Conservation (phyloP, 169 alveolate species). For the Theileria equi region DNA sequence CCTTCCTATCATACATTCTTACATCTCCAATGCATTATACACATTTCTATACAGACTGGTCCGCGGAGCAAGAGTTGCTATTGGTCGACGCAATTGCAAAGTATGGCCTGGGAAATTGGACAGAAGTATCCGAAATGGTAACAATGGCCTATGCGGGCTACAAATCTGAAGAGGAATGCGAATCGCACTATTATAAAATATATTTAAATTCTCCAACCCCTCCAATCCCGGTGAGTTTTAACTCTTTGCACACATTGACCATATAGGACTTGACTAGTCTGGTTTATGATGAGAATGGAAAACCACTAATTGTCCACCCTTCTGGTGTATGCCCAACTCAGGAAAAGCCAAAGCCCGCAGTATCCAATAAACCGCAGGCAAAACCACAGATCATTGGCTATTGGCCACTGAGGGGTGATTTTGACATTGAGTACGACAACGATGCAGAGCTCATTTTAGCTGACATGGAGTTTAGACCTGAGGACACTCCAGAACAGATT, state of each 20-base stretch:
- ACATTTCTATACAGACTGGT: slow-evolving; percentile 73
- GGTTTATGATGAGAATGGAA: slow-evolving; percentile 37
- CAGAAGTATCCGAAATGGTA: slow-evolving; percentile 72
- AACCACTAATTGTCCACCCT: slow-evolving; percentile 52
- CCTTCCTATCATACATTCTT: background rate
- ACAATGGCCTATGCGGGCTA: slow-evolving; percentile 65
- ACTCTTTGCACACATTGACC: no score
- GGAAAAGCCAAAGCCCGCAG: slow-evolving; percentile 41
- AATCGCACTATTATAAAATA: slow-evolving; percentile 73
- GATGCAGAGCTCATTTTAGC: slow-evolving; percentile 97
- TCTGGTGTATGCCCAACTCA: slow-evolving; percentile 35
- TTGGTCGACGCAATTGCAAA: slow-evolving; percentile 86
- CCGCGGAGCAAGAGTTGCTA: slow-evolving; percentile 88
- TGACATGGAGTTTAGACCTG: slow-evolving; percentile 93
- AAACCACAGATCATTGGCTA: slow-evolving; percentile 88
- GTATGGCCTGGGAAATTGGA: slow-evolving; percentile 90
- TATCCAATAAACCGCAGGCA: slow-evolving; percentile 62
- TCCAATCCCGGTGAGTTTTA: slow-evolving; percentile 69
- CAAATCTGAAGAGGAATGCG: slow-evolving; percentile 78
- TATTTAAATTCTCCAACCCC: slow-evolving; percentile 78
- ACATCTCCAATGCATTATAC: background rate
- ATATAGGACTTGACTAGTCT: slow-evolving; percentile 46
- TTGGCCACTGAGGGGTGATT: slow-evolving; percentile 97
- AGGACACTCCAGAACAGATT: slow-evolving; percentile 80
- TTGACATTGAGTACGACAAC: slow-evolving; percentile 96